A percentile compares a stretch with the other conserved stretches of the same genome.
phyloP scores from a whole-genome alignment of 192 early-diverging fungal genomes.

The Jimgerdemannia flammicorona region DNA sequence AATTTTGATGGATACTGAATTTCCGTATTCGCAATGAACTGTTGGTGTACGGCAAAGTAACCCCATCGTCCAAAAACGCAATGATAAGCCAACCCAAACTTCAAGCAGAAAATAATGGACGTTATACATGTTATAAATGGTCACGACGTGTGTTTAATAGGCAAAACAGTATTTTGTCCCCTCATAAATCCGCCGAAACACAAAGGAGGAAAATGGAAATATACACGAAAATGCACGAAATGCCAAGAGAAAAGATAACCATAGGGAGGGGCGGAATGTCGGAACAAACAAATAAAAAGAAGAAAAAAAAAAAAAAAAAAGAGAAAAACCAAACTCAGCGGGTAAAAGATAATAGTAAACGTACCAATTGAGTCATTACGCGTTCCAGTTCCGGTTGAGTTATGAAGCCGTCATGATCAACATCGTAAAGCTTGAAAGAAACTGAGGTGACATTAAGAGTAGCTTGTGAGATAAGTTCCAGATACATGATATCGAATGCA shows the following conservation, averaged over 20 bases:
- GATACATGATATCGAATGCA: too few relatives aligned
- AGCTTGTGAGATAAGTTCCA: background rate
- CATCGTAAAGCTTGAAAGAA: conserved; percentile 76
- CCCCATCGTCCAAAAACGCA: too few relatives aligned
- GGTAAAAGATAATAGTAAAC: background rate
- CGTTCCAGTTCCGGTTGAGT: conserved; percentile 67
- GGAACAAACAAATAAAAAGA: background rate
- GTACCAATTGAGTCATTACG: conserved; percentile 74
- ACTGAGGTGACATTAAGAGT: conserved; percentile 35
- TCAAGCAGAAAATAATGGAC: background rate
- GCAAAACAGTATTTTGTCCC: too few relatives aligned
- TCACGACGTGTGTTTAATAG: too few relatives aligned
- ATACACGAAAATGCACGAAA: too few relatives aligned
- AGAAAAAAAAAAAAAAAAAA: conserved; percentile 5
- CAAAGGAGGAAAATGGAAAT: too few relatives aligned
- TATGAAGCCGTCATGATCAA: conserved; percentile 71
- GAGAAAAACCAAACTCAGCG: background rate
- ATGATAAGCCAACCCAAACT: background rate
- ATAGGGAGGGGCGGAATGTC: too few relatives aligned
- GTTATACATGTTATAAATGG: background rate
- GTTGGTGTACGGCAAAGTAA: too few relatives aligned
- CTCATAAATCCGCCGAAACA: too few relatives aligned
- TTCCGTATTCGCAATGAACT: too few relatives aligned
- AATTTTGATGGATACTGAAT: too few relatives aligned
- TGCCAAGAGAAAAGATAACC: too few relatives aligned